phyloP scores from a whole-genome alignment of 805 yeast species.

The Ogataea corticis region DNA sequence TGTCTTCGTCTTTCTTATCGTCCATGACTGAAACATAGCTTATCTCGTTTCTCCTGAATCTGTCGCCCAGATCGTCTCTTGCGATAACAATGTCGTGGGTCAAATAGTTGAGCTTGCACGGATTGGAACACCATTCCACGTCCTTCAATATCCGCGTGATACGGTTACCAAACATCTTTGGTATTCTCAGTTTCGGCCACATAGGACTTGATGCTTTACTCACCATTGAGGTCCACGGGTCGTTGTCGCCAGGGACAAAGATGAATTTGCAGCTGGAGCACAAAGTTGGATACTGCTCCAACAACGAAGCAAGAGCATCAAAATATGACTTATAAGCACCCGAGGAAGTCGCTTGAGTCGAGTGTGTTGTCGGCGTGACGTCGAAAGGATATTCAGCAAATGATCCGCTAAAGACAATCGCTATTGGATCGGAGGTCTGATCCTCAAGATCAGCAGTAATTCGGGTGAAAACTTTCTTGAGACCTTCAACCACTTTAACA shows the following conservation, averaged over 20 bases:
- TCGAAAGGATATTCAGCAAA: constrained; percentile 68
- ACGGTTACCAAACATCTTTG: constrained; percentile 68
- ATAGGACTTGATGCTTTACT: constrained; percentile 58
- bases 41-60: constrained; percentile 71
- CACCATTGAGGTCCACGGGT: constrained; percentile 84
- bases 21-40: constrained; percentile 42
- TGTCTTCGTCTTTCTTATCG: constrained; percentile 14
- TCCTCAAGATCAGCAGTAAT: constrained; percentile 51
- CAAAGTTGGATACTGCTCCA: constrained; percentile 59
- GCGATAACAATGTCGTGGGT: constrained; percentile 79
- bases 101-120: constrained; percentile 72
- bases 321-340: constrained; percentile 65
- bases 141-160: constrained; percentile 58
- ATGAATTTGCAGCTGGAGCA: constrained; percentile 56
- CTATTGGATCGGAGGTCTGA: constrained; percentile 47
- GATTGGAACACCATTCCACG: constrained; percentile 67
- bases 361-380: constrained; percentile 50
- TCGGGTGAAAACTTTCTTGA: constrained; percentile 59
- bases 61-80: constrained; percentile 70
- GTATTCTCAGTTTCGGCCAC: constrained; percentile 77
- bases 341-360: constrained; percentile 48
- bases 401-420: constrained; percentile 81
- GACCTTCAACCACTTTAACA: constrained; percentile 54
- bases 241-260: constrained; percentile 86
- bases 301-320: constrained; percentile 67